Evolutionary conservation across 139 green algal species (phyloP), one percentile per base, ranked within the genome.

Genomic region (Eudorina sp.): DNA sequence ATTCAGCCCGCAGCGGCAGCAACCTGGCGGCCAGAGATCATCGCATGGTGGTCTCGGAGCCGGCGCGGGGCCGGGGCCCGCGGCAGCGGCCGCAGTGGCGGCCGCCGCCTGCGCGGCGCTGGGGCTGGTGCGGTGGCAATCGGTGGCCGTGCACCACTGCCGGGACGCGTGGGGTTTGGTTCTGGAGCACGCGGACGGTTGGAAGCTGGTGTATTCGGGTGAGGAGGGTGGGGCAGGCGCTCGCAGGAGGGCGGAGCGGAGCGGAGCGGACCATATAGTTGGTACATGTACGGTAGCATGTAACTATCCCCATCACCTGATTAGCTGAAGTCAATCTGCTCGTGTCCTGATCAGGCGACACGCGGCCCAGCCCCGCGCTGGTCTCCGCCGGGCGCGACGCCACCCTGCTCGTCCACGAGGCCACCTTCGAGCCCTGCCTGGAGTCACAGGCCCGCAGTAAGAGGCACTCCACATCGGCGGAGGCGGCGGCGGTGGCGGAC

Each of bases 381-480:
- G 88, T 95, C 40, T 58, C 92, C 27, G 96, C 96, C 9, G 97
- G 97, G 23, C 76, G 84, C 53, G 96, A 94, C 25, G 97, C 96
- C 13, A 98, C 95, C 2, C 62, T 99, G 58, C 90, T 99, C 23
- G 96, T 99, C 0, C 98, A 99, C 90, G 98, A 99, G 91, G 98
- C 98, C 27, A 99, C 98, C 2, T 99, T 99, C 90, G 98, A 99
- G 64, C 93, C 98, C 51, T 93, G 72, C 0, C 90, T 99, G 89
- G 88, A 93, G 40, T 75, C 94, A 19, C 97, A 99, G 85, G 98
- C 98, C 40, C 40, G 79, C 21, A 72, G 38, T 48, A 98, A 98
- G 92, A 89, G 91, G 34, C 96, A 98, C 92, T 96, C 91, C 91
- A 98, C 96, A 0, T 93, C 86, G 0, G 76, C 91, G 0, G 95